Percentiles rank a stretch among this genome's conserved stretches.
These are phyloP conservation scores for Citrus australasica DNA, from an alignment of 345 rosid species.

Conservation along the genomic window DNA sequence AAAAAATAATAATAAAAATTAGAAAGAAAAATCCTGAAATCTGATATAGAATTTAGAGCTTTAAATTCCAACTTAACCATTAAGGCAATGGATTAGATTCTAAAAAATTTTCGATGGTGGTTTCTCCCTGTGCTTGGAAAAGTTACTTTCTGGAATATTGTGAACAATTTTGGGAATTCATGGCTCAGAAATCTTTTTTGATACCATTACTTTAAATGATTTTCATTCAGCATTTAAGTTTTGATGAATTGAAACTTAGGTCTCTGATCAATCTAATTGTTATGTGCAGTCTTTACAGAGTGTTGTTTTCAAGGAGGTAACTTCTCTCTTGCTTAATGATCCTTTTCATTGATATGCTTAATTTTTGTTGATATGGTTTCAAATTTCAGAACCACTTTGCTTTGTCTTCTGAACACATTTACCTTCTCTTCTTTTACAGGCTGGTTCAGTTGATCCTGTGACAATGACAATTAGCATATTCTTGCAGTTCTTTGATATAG, in stretches of 20 bases:
- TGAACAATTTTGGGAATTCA: background rate
- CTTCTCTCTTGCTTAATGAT: conserved; percentile 1
- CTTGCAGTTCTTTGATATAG: conserved; percentile 89
- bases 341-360: background rate
- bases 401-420: background rate
- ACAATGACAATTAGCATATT: conserved; percentile 85
- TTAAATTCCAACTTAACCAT: background rate
- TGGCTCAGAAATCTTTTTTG: background rate
- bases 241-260: conserved; percentile 2
- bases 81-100: background rate
- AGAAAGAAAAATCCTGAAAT: no score
- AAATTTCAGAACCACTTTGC: background rate
- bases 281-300: conserved; percentile 91
- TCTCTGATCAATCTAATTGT: conserved; percentile 23
- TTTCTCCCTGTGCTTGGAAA: background rate
- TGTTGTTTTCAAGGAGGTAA: conserved; percentile 95
- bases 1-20: no score
- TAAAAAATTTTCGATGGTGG: background rate
- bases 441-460: conserved; percentile 94
- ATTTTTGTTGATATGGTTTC: background rate
- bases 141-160: background rate
- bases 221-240: background rate
- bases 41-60: background rate
- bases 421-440: conserved; percentile 50
- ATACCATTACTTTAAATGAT: background rate